Conservation (phyloP, 2,329 filamentous ascomycete species). For the Apiospora koreana region DNA sequence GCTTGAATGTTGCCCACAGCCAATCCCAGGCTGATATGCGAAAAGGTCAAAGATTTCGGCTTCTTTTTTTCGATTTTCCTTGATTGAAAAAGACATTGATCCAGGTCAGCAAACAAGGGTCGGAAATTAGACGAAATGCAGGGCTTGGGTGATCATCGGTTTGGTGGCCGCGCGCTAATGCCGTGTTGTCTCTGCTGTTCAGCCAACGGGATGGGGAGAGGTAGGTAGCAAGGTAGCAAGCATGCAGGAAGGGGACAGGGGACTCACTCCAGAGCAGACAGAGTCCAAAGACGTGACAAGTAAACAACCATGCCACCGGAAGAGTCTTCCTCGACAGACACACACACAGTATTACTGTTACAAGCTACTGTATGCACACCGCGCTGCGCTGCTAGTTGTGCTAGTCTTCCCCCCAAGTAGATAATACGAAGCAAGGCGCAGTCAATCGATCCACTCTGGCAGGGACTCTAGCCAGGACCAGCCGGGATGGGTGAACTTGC, state of each 20-base stretch:
- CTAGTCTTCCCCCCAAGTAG: not conserved
- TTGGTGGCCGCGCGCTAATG: slow-evolving; percentile 5
- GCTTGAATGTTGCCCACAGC: not conserved
- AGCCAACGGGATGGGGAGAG: not conserved
- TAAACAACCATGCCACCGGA: slow-evolving; percentile 3
- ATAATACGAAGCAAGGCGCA: slow-evolving; percentile 6
- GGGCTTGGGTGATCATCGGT: not conserved
- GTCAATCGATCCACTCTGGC: not conserved
- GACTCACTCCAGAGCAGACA: too few species aligned
- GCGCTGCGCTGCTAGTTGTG: not conserved
- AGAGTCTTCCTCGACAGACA: not conserved
- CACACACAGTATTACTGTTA: not conserved
- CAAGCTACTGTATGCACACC: not conserved
- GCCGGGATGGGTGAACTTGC: not conserved
- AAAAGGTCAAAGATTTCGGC: not conserved
- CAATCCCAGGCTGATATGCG: not conserved
- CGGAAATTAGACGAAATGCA: slow-evolving; percentile 5
- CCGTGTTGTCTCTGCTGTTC: slow-evolving; percentile 7
- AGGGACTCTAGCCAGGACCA: not conserved
- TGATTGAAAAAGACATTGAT: not conserved
- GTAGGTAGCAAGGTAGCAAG: not conserved
- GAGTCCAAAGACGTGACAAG: not conserved
- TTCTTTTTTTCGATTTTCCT: not conserved
- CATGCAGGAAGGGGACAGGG: not conserved
- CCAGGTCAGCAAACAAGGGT: not conserved